Evolutionary conservation across 139 green algal species (phyloP).

Genomic region (Haematococcus sp.): DNA sequence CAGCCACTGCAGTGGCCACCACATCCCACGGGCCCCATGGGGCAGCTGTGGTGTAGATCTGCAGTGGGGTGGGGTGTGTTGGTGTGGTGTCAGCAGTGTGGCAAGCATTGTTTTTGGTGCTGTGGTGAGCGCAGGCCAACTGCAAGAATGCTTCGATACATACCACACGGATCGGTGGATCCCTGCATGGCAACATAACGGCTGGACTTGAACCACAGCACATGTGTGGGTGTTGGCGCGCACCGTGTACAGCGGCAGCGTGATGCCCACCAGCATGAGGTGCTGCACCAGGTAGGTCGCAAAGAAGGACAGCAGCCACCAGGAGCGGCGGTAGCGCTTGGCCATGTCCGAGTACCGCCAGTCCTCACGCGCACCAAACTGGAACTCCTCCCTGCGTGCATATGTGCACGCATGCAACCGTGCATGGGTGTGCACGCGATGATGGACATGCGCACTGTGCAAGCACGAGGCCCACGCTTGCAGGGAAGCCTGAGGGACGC

Average conservation of each 20-base stretch:
- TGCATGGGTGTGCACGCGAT: not conserved
- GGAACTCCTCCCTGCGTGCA: constrained; percentile 51
- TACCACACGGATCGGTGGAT: no score
- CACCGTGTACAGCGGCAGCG: constrained; percentile 40
- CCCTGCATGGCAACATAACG: no score
- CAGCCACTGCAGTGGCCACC: not conserved
- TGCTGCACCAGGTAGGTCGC: constrained; percentile 42
- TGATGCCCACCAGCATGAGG: constrained; percentile 51
- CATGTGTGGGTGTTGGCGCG: no score
- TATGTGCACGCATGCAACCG: not conserved
- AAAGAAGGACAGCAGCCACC: constrained; percentile 57
- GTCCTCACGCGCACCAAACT: constrained; percentile 64
- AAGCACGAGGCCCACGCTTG: not conserved
- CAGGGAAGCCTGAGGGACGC: not conserved
- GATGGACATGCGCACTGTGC: not conserved
- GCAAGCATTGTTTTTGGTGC: no score
- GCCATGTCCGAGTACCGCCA: constrained; percentile 68
- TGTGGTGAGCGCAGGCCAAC: no score
- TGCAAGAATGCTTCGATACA: no score
- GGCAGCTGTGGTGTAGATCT: not conserved
- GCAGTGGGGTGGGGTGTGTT: no score
- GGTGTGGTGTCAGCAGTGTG: no score
- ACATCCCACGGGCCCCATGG: constrained; percentile 33
- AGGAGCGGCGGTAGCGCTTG: constrained; percentile 18
- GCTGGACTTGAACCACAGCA: no score